Conservation (phyloP, 2,329 filamentous ascomycete species). For the Aspergillus awamori region DNA sequence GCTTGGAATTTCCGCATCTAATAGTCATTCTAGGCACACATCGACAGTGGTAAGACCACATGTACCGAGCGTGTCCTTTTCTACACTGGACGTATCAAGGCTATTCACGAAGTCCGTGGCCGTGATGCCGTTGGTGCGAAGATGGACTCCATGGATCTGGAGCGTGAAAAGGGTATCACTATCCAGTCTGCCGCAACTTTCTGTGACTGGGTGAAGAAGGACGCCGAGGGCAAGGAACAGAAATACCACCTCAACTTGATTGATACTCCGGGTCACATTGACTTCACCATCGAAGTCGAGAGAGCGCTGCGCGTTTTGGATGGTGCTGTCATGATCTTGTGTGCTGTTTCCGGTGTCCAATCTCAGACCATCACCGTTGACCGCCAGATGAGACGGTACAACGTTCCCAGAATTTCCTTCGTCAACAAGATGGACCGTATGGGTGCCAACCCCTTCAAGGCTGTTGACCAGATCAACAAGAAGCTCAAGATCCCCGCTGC, state of each 20-base stretch:
- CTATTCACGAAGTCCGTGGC: slow-evolving; percentile 89
- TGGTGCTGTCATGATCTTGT: slow-evolving; percentile 97
- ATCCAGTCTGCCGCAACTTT: slow-evolving; percentile 98
- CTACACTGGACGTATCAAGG: slow-evolving; percentile 95
- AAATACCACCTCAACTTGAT: slow-evolving; percentile 98
- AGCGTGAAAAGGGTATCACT: slow-evolving; percentile 97
- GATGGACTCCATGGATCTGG: slow-evolving; percentile 99
- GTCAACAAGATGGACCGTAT: slow-evolving; percentile 99
- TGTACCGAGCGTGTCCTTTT: slow-evolving; percentile 95
- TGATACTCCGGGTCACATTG: slow-evolving; percentile 96
- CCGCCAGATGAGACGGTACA: slow-evolving; percentile 97
- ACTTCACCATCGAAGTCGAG: slow-evolving; percentile 99
- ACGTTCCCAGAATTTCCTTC: slow-evolving; percentile 92
- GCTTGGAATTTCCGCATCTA: neutral
- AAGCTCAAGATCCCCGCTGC: slow-evolving; percentile 93
- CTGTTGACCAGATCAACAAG: slow-evolving; percentile 93
- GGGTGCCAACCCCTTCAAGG: slow-evolving; percentile 97
- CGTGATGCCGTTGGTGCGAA: slow-evolving; percentile 95
- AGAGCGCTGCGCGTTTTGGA: slow-evolving; percentile 91
- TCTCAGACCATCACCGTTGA: slow-evolving; percentile 98
- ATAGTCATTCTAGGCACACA: slow-evolving; percentile 70
- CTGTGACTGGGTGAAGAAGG: slow-evolving; percentile 91
- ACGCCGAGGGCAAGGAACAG: slow-evolving; percentile 75
- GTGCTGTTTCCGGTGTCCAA: slow-evolving; percentile 95
- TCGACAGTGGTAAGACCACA: slow-evolving; percentile 98